phyloP scores from a whole-genome alignment of 2,329 filamentous ascomycete species.

The Ascochyta rabiei region DNA sequence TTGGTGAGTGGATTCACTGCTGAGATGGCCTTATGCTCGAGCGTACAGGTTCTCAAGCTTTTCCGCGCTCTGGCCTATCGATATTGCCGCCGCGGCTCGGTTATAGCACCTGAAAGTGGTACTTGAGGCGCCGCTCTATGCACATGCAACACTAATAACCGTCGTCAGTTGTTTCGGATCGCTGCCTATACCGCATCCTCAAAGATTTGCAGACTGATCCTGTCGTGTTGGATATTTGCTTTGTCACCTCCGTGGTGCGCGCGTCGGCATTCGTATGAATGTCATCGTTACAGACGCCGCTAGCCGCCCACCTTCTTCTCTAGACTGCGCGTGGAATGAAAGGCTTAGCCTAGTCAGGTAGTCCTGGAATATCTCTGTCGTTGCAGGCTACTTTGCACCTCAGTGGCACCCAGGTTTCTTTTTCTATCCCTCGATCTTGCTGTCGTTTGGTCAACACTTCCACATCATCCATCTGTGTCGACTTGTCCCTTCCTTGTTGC shows the following conservation, averaged over 20 bases:
- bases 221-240: background rate
- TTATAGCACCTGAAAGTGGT: background rate
- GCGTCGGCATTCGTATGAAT: too few species aligned
- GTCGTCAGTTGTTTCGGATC: background rate
- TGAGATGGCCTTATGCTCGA: background rate
- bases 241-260: background rate
- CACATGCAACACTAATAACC: background rate
- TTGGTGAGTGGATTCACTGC: background rate
- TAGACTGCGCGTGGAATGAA: too few species aligned
- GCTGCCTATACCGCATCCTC: background rate
- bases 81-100: background rate
- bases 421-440: background rate
- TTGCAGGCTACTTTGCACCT: background rate
- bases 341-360: too few species aligned
- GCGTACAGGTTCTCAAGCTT: background rate
- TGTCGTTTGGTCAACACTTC: background rate
- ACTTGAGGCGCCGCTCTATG: background rate
- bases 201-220: background rate
- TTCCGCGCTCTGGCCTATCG: background rate
- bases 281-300: too few species aligned
- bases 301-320: too few species aligned
- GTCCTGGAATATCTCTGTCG: too few species aligned
- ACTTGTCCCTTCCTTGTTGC: constrained; percentile 21
- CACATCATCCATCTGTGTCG: background rate
- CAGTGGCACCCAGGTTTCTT: background rate